These are phyloP conservation scores for Thelonectria olida DNA, from an alignment of 2,329 filamentous ascomycete species.

Conservation along the genomic window DNA sequence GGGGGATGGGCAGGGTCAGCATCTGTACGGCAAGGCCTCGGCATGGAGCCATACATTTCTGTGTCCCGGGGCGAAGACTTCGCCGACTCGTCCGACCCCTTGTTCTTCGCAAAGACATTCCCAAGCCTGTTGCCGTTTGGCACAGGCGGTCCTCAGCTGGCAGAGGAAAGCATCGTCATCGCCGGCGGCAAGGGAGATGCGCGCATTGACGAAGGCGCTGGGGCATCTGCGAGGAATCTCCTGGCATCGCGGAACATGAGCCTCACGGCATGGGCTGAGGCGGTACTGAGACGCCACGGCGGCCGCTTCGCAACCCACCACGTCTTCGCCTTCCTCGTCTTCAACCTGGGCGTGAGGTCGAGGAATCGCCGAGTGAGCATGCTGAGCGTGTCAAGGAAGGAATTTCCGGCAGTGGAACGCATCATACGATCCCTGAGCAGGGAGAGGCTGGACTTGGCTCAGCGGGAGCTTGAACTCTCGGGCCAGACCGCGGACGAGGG, in stretches of 20 bases:
- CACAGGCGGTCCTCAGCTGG: conserved; percentile 11
- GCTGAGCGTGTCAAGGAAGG: neutral
- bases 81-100: conserved; percentile 18
- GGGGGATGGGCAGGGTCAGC: conserved; percentile 3
- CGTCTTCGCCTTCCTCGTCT: conserved; percentile 10
- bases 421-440: neutral
- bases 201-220: neutral
- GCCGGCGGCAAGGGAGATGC: no score
- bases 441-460: neutral
- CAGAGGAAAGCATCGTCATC: neutral
- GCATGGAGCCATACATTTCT: conserved; percentile 12
- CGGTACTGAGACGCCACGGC: no score
- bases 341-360: conserved; percentile 3
- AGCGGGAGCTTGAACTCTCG: neutral
- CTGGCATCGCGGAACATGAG: conserved; percentile 4
- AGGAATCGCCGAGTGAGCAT: conserved; percentile 12
- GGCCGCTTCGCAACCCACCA: conserved; percentile 5
- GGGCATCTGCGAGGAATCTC: neutral
- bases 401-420: neutral
- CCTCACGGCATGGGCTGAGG: neutral
- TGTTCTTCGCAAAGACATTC: conserved; percentile 27
- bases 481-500: no score
- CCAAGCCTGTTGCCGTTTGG: conserved; percentile 23
- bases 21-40: neutral
- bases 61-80: conserved; percentile 19